Base-by-base conservation (phyloP, 768 basidiomycete species). In the Nevesoporus exiguus region DNA sequence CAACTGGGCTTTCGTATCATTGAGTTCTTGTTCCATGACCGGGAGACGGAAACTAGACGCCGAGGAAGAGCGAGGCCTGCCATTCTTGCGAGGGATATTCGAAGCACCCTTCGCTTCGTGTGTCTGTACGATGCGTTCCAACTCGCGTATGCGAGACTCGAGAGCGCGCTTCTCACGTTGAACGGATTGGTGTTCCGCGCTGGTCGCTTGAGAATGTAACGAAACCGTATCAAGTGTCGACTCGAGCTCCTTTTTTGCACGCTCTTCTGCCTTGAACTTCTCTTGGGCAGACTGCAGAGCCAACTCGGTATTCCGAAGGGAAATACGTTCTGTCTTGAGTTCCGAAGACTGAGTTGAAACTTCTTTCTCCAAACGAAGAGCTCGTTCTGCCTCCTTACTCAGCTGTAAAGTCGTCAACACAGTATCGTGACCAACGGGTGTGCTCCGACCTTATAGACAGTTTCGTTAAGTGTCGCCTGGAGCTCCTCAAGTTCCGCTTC, bases 61-160 rank as follows among this genome's bases (percentile, higher is more conserved):
- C 0, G 84, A 85, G 1, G 85, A 84, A 21, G 86, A 83, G 21
- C 84, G 78, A 30, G 78, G 75, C 27, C 81, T 77, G 21, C 73
- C 66, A 49, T 66, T 58, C 43, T 67, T 67, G 51, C 70, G 74
- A 41, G 53, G 73, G 65, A 41, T 69, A 62, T 54, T 73, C 54
- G 42, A 73, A 63, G 33, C 24, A 34, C 55, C 46, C 61, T 68
- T 52, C 64, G 63, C 33, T 76, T 75, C 56, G 61, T 75, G 49
- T 69, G 55, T 58, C 72, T 75, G 55, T 51, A 74, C 58, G 37
- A 76, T 58, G 44, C 60, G 70, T 62, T 87, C 78, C 39, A 88
- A 73, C 61, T 87, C 84, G 39, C 76, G 78, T 30, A 88, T 74
- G 15, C 83, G 80, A 25, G 71, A 70, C 55, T 86, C 82, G 13